Evolutionary conservation across 176 grass and related monocot species (phyloP), one percentile per base, ranked within the genome.

Genomic region (Hsuehochloa calcarea): DNA sequence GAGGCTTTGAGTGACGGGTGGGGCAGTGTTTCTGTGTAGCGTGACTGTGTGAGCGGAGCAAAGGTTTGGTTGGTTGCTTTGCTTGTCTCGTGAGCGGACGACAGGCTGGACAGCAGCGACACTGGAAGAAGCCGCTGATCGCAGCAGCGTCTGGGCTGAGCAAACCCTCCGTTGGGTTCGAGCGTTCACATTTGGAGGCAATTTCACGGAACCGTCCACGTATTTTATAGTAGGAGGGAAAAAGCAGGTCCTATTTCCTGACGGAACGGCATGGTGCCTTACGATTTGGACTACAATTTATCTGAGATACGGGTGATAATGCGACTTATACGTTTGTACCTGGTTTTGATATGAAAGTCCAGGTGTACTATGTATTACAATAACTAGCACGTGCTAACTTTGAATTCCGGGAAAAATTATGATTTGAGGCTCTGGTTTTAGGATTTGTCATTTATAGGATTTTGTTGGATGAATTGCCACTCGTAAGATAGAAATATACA

Each of bases 21-120:
- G 80, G 34, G 29, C 17, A 38, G 54, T 31, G 3, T 16, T 3
- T 65, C 56, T 46, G 81, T 59, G 87, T 52, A 23, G 87, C 51
- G 87, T 74, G 69, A 74, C 31, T 34, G 82, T 69, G 87, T 75
- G 70, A 75, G 23, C 50, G 45, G 87, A 74, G 82, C 87, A 59
- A 85, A 43, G 55, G 59, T 49, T 31, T 44, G 5, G 14, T 10
- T 10, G 58, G 82, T 85, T 60, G 82, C 76, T 89, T 89, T 60
- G 82, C 76, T 89, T 89, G 82, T 27, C 7, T 17, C 49, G 2
- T 22, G 87, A 49, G 76, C 75, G 82, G 79, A 74, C 55, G 61
- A 70, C 87, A 88, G 87, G 37, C 87, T 88, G 87, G 75, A 68
- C 41, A 39, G 61, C 87, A 79, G 87, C 80, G 80, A 84, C 74